Evolutionary conservation across 2,329 filamentous ascomycete species (phyloP), one percentile per base, ranked within the genome.

Genomic region (Claviceps sp.): DNA sequence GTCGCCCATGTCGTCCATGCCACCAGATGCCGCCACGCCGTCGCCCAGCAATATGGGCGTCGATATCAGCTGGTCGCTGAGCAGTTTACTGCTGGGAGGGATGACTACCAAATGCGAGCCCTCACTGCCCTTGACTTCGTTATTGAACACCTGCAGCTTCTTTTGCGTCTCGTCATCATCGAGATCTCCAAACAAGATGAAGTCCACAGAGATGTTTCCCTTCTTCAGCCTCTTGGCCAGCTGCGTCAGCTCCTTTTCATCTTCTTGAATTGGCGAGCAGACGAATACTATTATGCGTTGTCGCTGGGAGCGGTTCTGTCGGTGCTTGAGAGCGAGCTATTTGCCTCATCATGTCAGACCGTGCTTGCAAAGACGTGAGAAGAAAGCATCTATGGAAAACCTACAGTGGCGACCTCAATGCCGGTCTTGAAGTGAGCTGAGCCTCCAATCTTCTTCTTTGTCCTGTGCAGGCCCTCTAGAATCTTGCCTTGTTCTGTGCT

Each of bases 151-250:
- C 64, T 88, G 83, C 50, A 98, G 81, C 74, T 97, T 97, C 71
- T 93, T 91, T 66, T 86, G 81, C 51, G 86, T 86, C 56, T 85
- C 88, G 58, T 95, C 88, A 60, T 90, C 87, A 58, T 93, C 88
- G 50, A 95, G 78, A 61, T 98, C 91, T 59, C 93, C 93, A 62
- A 98, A 98, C 46, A 91, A 82, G 55, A 98, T 80, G 63, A 98
- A 91, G 68, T 98, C 93, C 64, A 98, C 87, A 55, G 84, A 87
- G 54, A 95, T 87, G 64, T 87, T 91, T 69, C 85, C 86, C 79
- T 98, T 98, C 82, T 97, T 97, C 89, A 97, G 94, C 74, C 93
- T 94, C 75, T 93, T 95, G 45, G 93, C 90, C 34, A 98, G 78
- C 64, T 88, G 87, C 56, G 90, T 79, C 49, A 98, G 80, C 50